Conservation (phyloP, 179 eudicot species). For the Drosera spatulata region DNA sequence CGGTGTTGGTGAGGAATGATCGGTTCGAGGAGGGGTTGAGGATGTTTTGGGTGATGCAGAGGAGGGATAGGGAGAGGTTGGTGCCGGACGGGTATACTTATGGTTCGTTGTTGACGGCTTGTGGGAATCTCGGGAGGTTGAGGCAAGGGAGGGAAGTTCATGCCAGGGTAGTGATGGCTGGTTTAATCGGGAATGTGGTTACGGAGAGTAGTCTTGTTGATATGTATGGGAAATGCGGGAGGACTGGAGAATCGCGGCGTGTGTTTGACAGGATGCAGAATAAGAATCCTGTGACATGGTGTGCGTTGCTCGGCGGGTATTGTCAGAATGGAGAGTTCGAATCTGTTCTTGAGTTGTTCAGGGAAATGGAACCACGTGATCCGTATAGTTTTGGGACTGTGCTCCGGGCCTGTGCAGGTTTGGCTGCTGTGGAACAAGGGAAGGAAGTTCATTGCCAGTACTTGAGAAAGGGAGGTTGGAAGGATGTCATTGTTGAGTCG, state of each 20-base stretch:
- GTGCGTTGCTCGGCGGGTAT: conserved; percentile 37
- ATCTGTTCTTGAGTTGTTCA: conserved; percentile 19
- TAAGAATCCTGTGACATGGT: conserved; percentile 30
- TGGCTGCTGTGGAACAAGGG: conserved; percentile 27
- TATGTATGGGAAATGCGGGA: conserved; percentile 39
- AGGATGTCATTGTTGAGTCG: conserved; percentile 47
- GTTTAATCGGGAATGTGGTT: conserved; percentile 22
- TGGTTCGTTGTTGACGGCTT: conserved; percentile 30
- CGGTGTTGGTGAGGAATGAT: conserved; percentile 56
- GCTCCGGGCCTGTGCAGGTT: conserved; percentile 32
- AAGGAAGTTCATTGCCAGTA: conserved; percentile 34
- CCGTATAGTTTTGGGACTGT: conserved; percentile 36
- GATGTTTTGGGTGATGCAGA: conserved; percentile 43
- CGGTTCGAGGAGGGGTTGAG: conserved; percentile 41
- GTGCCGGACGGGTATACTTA: conserved; percentile 28
- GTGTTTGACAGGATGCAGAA: conserved; percentile 26
- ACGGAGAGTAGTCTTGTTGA: conserved; percentile 32
- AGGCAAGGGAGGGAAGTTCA: conserved; percentile 35
- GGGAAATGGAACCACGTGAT: conserved; percentile 16
- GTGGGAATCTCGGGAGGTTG: conserved; percentile 25
- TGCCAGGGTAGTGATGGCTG: conserved; percentile 15
- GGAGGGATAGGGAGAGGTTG: conserved; percentile 18
- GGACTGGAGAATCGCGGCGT: conserved; percentile 13
- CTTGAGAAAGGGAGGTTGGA: conserved; percentile 18
- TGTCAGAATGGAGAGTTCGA: conserved; percentile 30